Evolutionary conservation across 2,329 filamentous ascomycete species (phyloP).

Genomic region (Chalara sp.): DNA sequence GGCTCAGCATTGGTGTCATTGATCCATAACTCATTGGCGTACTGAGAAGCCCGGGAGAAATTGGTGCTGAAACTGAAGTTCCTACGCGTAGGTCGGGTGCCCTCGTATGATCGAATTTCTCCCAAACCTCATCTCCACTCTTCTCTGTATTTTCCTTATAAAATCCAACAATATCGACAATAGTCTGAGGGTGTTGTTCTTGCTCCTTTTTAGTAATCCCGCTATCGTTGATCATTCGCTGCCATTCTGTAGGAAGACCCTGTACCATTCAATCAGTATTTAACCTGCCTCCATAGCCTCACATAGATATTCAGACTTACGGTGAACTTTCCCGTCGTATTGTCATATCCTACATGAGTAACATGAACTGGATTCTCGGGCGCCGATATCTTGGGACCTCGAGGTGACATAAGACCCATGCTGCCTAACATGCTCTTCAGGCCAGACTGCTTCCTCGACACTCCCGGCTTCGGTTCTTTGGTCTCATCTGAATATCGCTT

Average conservation of each 20-base stretch:
- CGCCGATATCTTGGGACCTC: slow-evolving; percentile 91
- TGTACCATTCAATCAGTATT: slow-evolving; percentile 30
- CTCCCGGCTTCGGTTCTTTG: slow-evolving; percentile 52
- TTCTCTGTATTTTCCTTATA: slow-evolving; percentile 90
- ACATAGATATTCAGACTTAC: slow-evolving; percentile 37
- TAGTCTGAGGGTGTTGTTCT: slow-evolving; percentile 89
- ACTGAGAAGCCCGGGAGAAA: slow-evolving; percentile 37
- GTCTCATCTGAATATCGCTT: slow-evolving; percentile 78
- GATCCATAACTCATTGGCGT: slow-evolving; percentile 52
- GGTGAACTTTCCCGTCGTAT: slow-evolving; percentile 91
- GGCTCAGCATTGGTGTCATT: slow-evolving; percentile 48
- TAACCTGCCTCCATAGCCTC: not conserved
- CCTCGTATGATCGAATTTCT: slow-evolving; percentile 90
- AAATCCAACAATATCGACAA: slow-evolving; percentile 92
- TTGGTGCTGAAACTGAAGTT: slow-evolving; percentile 14
- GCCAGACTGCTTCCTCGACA: slow-evolving; percentile 76
- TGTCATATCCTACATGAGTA: slow-evolving; percentile 96
- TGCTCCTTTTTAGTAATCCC: slow-evolving; percentile 95
- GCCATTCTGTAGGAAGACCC: slow-evolving; percentile 97
- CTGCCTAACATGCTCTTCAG: slow-evolving; percentile 86
- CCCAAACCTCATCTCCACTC: slow-evolving; percentile 73
- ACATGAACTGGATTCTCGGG: slow-evolving; percentile 97
- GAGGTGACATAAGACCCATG: slow-evolving; percentile 71
- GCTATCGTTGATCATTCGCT: slow-evolving; percentile 88
- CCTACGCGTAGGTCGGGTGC: slow-evolving; percentile 45